Conservation (phyloP, 108 stramenopile species). For the Conticribra weissflogii region DNA sequence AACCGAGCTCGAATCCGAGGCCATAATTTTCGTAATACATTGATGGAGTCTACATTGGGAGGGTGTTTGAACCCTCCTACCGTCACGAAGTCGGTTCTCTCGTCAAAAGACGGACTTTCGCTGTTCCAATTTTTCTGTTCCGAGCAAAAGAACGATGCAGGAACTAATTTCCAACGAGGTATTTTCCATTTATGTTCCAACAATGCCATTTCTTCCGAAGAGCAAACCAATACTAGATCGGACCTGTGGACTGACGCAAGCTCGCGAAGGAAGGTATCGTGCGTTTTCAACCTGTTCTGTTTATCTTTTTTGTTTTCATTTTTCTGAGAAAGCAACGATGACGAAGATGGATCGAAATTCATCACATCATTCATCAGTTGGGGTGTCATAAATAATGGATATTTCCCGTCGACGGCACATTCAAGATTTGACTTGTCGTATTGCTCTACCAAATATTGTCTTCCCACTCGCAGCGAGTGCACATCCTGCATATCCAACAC, state of each 20-base stretch:
- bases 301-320: background rate
- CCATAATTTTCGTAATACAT: constrained; percentile 63
- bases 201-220: constrained; percentile 54
- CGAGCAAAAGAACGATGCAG: constrained; percentile 61
- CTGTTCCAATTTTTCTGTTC: background rate
- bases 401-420: background rate
- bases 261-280: constrained; percentile 56
- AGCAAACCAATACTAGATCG: constrained; percentile 72
- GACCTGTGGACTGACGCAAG: constrained; percentile 72
- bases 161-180: constrained; percentile 43
- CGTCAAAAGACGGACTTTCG: background rate
- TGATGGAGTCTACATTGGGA: constrained; percentile 79
- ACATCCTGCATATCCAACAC: constrained; percentile 89
- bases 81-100: constrained; percentile 12
- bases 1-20: constrained; percentile 57
- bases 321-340: background rate
- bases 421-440: constrained; percentile 6
- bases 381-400: constrained; percentile 13
- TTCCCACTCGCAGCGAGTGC: constrained; percentile 64
- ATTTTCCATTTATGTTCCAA: constrained; percentile 40
- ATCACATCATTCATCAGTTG: constrained; percentile 21
- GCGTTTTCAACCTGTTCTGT: constrained; percentile 6
- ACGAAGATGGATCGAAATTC: constrained; percentile 23
- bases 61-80: constrained; percentile 58
- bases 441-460: constrained; percentile 55